A percentile compares a stretch with the other conserved stretches of the same genome.
Evolutionary conservation across 1,284 basidiomycete genomes (phyloP).

Genomic region (Tausonia pullulans): DNA sequence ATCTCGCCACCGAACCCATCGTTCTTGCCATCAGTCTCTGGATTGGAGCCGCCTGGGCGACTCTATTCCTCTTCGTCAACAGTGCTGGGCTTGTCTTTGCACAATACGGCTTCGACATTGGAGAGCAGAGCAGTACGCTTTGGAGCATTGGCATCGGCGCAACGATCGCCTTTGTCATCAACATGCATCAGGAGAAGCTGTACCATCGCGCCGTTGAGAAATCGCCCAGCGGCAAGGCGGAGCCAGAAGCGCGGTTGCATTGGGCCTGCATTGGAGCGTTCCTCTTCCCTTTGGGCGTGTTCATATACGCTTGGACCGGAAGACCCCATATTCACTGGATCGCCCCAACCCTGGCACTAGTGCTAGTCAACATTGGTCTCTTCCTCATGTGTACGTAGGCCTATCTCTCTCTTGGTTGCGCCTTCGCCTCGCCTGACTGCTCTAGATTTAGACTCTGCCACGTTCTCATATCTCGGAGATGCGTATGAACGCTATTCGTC

Average conservation of each 20-base stretch:
- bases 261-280: conserved; percentile 7
- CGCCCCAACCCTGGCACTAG: neutral
- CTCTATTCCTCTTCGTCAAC: conserved; percentile 26
- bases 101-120: conserved; percentile 27
- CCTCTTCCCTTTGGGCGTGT: conserved; percentile 10
- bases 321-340: conserved; percentile 3
- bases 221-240: conserved; percentile 2
- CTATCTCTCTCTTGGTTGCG: too few relatives aligned
- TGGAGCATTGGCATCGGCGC: conserved; percentile 2
- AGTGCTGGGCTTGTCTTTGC: conserved; percentile 25
- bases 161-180: neutral
- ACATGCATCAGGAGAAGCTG: conserved; percentile 3
- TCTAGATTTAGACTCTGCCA: neutral
- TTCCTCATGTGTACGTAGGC: neutral
- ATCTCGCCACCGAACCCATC: conserved; percentile 38
- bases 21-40: conserved; percentile 35
- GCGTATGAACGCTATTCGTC: conserved; percentile 29
- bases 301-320: neutral
- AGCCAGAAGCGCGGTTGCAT: conserved; percentile 11
- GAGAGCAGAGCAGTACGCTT: conserved; percentile 14
- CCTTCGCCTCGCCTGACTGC: too few relatives aligned
- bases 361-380: conserved; percentile 1
- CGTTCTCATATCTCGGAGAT: conserved; percentile 2
- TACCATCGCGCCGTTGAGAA: neutral
- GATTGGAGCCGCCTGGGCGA: conserved; percentile 36